Evolutionary conservation across 495 filamentous ascomycete species (phyloP).

Genomic region (Penicillium samsonianum): DNA sequence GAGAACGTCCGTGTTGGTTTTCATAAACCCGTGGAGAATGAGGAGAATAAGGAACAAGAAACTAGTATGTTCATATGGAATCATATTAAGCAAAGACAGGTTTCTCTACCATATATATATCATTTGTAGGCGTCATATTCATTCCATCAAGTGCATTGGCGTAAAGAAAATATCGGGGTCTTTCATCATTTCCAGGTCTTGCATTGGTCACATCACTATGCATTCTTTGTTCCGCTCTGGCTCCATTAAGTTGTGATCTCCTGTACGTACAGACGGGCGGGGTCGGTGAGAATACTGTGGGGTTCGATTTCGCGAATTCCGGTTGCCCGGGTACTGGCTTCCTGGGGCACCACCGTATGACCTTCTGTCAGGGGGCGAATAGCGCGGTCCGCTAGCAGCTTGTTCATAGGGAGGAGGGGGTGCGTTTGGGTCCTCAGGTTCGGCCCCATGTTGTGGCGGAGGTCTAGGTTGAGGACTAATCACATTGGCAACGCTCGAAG

Average conservation of each 20-base stretch:
- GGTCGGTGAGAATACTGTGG: conserved; percentile 19
- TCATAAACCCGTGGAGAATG: conserved; percentile 22
- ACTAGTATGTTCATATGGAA: not conserved
- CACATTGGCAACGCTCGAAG: conserved; percentile 29
- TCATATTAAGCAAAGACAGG: not conserved
- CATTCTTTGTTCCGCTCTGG: conserved; percentile 43
- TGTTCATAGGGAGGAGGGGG: conserved; percentile 84
- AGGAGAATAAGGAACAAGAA: conserved; percentile 16
- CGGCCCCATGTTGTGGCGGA: conserved; percentile 27
- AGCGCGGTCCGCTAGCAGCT: conserved; percentile 63
- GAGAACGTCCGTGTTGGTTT: conserved; percentile 25
- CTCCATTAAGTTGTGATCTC: conserved; percentile 26
- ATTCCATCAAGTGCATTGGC: conserved; percentile 20
- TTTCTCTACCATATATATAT: conserved; percentile 3
- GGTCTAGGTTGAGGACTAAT: conserved; percentile 5
- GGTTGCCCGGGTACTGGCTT: conserved; percentile 19
- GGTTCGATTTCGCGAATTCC: conserved; percentile 22
- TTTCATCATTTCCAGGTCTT: not conserved
- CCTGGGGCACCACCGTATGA: conserved; percentile 33
- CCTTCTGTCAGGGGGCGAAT: conserved; percentile 61
- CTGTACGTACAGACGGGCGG: conserved; percentile 14
- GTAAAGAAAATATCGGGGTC: not conserved
- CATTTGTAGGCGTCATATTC: conserved; percentile 19
- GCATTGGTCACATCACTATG: conserved; percentile 44
- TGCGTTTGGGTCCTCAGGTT: conserved; percentile 50